Conservation (phyloP, 2,329 filamentous ascomycete genomes). For the Epichloe sylvatica region DNA sequence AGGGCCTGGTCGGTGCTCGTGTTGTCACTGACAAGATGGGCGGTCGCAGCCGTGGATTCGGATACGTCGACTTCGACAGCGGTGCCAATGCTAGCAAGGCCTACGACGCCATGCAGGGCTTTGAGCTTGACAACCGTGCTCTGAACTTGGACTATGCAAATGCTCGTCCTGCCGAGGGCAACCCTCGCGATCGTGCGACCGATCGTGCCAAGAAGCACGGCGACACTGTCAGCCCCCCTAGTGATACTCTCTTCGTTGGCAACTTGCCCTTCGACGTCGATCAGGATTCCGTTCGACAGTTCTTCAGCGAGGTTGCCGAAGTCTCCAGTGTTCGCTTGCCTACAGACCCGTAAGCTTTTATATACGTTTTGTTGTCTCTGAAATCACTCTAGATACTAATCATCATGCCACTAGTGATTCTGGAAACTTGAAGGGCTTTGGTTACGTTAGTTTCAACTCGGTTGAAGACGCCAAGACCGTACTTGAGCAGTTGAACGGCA, state of each 20-base stretch:
- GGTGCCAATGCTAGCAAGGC: constrained; percentile 56
- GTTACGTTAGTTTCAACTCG: constrained; percentile 72
- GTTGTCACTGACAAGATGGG: constrained; percentile 72
- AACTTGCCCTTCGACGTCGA: constrained; percentile 78
- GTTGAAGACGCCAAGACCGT: constrained; percentile 72
- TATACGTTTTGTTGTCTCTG: background rate
- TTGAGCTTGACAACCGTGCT: constrained; percentile 58
- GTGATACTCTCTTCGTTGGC: constrained; percentile 79
- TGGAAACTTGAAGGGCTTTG: constrained; percentile 80
- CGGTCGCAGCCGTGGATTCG: constrained; percentile 81
- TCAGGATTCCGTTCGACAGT: constrained; percentile 59
- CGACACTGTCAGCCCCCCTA: constrained; percentile 65
- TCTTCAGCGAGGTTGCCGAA: constrained; percentile 57
- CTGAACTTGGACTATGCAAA: constrained; percentile 71
- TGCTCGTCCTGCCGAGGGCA: constrained; percentile 43
- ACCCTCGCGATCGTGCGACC: constrained; percentile 41
- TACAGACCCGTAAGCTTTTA: constrained; percentile 53
- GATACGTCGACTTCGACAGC: constrained; percentile 76
- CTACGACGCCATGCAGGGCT: constrained; percentile 58
- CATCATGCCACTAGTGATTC: constrained; percentile 41
- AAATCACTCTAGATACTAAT: background rate
- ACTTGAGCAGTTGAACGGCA: constrained; percentile 55
- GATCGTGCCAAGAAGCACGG: constrained; percentile 58
- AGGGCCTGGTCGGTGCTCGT: constrained; percentile 56
- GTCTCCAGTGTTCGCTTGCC: constrained; percentile 75